A percentile compares a stretch with the other conserved stretches of the same genome.
phyloP scores from a whole-genome alignment of 805 yeast genomes.

The Nakazawaea wyomingensis region DNA sequence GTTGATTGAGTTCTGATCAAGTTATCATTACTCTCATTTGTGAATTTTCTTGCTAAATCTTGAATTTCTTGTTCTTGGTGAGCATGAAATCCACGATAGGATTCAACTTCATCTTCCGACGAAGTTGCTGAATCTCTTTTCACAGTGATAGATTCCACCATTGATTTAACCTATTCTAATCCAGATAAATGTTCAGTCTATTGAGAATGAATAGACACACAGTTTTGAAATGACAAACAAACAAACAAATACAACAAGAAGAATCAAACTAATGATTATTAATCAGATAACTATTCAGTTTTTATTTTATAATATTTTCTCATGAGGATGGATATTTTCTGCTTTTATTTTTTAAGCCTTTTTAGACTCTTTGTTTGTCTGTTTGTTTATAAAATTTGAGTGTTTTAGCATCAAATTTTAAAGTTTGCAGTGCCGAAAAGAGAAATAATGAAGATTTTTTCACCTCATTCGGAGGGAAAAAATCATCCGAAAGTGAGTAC shows the following conservation, averaged over 20 bases:
- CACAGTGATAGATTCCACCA: conserved; percentile 29
- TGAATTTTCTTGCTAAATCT: conserved; percentile 37
- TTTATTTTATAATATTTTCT: too few species aligned
- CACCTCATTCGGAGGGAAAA: background rate
- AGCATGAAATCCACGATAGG: conserved; percentile 34
- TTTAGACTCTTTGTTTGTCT: background rate
- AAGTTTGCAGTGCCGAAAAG: background rate
- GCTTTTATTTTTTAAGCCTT: too few species aligned
- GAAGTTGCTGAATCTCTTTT: conserved; percentile 12
- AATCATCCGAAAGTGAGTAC: background rate
- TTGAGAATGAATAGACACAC: background rate
- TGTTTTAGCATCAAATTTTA: too few species aligned
- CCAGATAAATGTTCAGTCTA: too few species aligned
- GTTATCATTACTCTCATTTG: conserved; percentile 16
- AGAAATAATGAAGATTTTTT: background rate
- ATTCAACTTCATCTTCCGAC: conserved; percentile 14
- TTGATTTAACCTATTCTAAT: background rate
- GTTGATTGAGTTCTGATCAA: background rate
- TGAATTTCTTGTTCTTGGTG: conserved; percentile 28
- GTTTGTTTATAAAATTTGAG: too few species aligned
- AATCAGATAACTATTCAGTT: too few species aligned
- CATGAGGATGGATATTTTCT: too few species aligned
- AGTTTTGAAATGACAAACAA: background rate
- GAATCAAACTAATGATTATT: too few species aligned
- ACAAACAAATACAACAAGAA: too few species aligned